phyloP scores from a whole-genome alignment of 169 alveolate genomes.

The Eimeria tenella region DNA sequence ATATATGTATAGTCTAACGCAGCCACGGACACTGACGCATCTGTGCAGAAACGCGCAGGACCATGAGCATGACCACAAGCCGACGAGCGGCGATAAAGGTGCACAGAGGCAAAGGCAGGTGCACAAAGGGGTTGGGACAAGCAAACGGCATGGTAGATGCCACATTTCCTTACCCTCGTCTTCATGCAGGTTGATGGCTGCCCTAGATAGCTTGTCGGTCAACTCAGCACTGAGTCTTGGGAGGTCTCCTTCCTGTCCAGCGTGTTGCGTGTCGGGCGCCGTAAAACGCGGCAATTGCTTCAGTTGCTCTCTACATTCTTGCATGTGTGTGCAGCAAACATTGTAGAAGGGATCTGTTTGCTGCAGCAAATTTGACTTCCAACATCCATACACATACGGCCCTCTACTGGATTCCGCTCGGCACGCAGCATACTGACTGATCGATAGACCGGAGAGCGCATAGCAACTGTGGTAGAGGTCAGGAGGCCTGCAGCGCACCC shows the following conservation, averaged over 20 bases:
- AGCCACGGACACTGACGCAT: background rate
- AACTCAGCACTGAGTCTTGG: background rate
- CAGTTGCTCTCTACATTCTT: background rate
- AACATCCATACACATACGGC: constrained; percentile 3
- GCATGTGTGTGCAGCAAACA: background rate
- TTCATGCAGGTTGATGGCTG: background rate
- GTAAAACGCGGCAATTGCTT: background rate
- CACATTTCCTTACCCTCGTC: background rate
- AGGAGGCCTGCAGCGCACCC: constrained; percentile 44
- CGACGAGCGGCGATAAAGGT: no score
- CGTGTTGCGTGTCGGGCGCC: background rate
- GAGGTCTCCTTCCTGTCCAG: background rate
- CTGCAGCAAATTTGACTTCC: background rate
- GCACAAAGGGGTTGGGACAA: background rate
- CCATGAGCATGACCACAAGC: no score
- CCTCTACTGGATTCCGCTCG: background rate
- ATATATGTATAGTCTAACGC: background rate
- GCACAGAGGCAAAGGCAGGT: background rate
- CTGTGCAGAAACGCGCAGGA: no score
- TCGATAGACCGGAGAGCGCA: constrained; percentile 91
- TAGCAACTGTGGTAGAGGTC: constrained; percentile 95
- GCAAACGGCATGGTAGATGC: background rate
- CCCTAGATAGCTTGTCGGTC: background rate
- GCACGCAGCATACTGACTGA: constrained; percentile 45
- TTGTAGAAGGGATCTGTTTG: constrained; percentile 6